These are phyloP conservation scores for Penicillium sclerotiorum DNA, from an alignment of 2,329 filamentous ascomycete genomes.

Conservation along the genomic window DNA sequence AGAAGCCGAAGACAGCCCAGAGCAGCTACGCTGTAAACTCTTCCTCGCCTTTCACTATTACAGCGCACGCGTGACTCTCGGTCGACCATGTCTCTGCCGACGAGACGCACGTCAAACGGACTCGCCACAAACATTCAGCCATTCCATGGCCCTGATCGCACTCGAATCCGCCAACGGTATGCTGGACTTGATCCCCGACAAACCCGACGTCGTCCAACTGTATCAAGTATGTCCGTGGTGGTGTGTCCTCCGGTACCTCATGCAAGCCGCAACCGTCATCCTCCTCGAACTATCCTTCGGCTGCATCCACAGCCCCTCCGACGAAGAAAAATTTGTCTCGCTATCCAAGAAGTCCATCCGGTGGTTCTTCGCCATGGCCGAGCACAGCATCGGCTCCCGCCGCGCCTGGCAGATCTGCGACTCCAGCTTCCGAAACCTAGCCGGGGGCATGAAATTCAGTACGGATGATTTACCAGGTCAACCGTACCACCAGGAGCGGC, in stretches of 20 bases:
- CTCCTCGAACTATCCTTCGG: constrained; percentile 50
- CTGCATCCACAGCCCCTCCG: constrained; percentile 45
- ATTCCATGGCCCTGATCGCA: constrained; percentile 41
- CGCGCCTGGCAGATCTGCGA: constrained; percentile 49
- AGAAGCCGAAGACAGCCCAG: constrained; percentile 31
- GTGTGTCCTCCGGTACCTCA: constrained; percentile 49
- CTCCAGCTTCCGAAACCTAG: constrained; percentile 37
- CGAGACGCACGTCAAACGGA: constrained; percentile 39
- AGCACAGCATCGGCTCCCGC: constrained; percentile 41
- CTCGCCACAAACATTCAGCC: constrained; percentile 39
- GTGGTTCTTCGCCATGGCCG: constrained; percentile 48
- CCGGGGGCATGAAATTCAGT: constrained; percentile 38
- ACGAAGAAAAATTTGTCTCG: constrained; percentile 39
- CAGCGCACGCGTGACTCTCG: constrained; percentile 46
- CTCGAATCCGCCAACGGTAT: constrained; percentile 43
- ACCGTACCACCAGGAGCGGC: constrained; percentile 17
- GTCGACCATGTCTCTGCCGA: constrained; percentile 50
- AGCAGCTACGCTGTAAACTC: constrained; percentile 43
- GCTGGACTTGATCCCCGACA: constrained; percentile 45
- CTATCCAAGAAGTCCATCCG: constrained; percentile 46
- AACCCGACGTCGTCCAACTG: constrained; percentile 44
- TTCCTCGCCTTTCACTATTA: constrained; percentile 49
- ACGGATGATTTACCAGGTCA: constrained; percentile 36
- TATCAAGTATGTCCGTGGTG: constrained; percentile 49
- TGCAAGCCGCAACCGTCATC: constrained; percentile 49